Evolutionary conservation across 2,329 filamentous ascomycete genomes (phyloP), one percentile per base, ranked within the genome.

Genomic region (Alternaria triticimaculans): DNA sequence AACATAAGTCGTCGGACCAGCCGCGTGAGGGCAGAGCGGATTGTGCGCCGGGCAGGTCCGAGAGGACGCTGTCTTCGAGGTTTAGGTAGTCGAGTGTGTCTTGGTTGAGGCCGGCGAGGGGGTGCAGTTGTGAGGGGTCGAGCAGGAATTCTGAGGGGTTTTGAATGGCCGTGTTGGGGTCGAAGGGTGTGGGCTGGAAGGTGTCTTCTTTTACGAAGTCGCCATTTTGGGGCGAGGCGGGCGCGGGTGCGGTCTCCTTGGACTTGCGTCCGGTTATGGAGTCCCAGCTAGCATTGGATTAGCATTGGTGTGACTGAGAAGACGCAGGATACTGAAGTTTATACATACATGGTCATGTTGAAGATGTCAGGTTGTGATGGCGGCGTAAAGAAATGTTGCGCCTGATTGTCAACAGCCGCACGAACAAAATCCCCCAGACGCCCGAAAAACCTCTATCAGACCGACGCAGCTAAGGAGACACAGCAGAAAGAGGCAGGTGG

Each of bases 1-100:
- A 99, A 84, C 96, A 98, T 64, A 99, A 88, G 81, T 99, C 96
- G 79, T 99, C 96, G 65, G 94, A 97, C 89, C 97, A 99, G 79
- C 96, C 96, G 80, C 96, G 91, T 60, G 94, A 97, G 46, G 96
- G 96, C 58, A 99, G 88, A 58, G 94, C 91, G 46, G 95, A 96
- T 79, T 92, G 92, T 63, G 90, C 87, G 76, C 94, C 94, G 53
- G 94, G 94, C 20, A 97, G 87, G 76, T 96, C 90, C 66, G 93
- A 94, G 62, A 97, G 89, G 26, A 90, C 88, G 54, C 93, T 92
- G 80, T 99, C 96, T 83, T 99, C 96, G 76, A 99, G 90, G 25
- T 91, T 90, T 69, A 99, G 88, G 82, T 99, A 99, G 81, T 99
- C 96, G 75, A 99, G 90, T 1, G 92, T 92, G 74, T 97, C 93